A percentile compares a stretch with the other conserved stretches of the same genome.
These are phyloP conservation scores for Peronospora farinosa DNA, from an alignment of 352 stramenopile genomes.

Conservation along the genomic window DNA sequence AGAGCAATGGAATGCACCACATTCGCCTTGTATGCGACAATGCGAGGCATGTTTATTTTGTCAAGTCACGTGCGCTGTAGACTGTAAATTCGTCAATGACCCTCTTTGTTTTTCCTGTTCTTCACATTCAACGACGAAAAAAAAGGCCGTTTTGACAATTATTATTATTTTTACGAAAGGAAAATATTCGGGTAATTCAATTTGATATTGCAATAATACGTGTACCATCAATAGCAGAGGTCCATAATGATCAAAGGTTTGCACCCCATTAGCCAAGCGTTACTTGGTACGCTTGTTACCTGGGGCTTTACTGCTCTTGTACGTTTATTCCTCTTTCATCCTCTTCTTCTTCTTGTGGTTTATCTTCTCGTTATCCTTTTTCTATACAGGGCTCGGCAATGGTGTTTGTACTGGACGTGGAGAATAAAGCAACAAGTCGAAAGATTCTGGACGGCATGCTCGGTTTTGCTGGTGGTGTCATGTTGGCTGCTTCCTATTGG, in stretches of 20 bases:
- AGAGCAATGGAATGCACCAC: slow-evolving; percentile 69
- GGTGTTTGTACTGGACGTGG: slow-evolving; percentile 80
- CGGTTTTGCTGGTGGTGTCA: slow-evolving; percentile 86
- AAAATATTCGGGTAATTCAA: too few species aligned
- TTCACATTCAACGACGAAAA: slow-evolving; percentile 11
- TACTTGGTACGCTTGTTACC: slow-evolving; percentile 77
- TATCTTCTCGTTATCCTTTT: background rate
- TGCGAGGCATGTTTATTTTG: slow-evolving; percentile 12
- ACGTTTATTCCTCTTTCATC: slow-evolving; percentile 3
- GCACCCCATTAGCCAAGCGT: slow-evolving; percentile 70
- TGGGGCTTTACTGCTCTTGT: slow-evolving; percentile 80
- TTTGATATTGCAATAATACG: background rate
- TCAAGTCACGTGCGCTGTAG: slow-evolving; percentile 7
- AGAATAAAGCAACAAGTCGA: slow-evolving; percentile 62
- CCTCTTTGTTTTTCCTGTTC: background rate
- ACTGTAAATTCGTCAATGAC: slow-evolving; percentile 17
- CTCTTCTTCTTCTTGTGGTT: background rate
- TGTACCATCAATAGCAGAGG: background rate
- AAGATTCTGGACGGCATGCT: slow-evolving; percentile 83
- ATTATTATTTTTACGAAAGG: too few species aligned
- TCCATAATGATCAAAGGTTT: slow-evolving; percentile 65
- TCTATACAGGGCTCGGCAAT: slow-evolving; percentile 49
- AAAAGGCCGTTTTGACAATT: too few species aligned
- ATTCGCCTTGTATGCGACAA: slow-evolving; percentile 71
- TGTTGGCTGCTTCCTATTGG: slow-evolving; percentile 88